Conservation (phyloP, 768 basidiomycete species). For the Phylloporus sp. region DNA sequence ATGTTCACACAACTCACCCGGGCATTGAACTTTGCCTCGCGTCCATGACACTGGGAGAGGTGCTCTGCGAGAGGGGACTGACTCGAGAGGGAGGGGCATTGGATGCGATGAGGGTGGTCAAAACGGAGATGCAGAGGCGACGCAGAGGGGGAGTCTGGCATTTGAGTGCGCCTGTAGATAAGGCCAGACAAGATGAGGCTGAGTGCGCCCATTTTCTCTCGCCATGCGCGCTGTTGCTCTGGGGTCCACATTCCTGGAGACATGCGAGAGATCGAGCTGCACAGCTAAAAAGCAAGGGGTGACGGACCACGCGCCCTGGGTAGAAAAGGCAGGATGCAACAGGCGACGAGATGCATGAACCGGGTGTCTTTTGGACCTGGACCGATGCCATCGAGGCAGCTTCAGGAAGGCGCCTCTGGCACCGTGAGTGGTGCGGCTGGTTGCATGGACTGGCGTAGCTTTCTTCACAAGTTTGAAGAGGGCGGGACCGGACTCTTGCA, state of each 20-base stretch:
- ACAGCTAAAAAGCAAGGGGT: neutral
- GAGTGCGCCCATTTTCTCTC: conserved; percentile 95
- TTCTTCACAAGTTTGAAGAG: conserved; percentile 82
- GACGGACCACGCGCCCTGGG: conserved; percentile 72
- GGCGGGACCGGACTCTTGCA: conserved; percentile 90
- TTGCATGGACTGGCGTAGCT: conserved; percentile 42
- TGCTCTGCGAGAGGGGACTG: conserved; percentile 8
- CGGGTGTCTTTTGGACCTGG: conserved; percentile 91
- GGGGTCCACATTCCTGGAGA: conserved; percentile 75
- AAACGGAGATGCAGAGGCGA: neutral
- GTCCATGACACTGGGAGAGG: neutral
- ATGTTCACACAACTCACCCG: conserved; percentile 5
- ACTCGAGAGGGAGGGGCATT: neutral
- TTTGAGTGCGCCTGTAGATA: conserved; percentile 2
- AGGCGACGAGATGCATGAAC: conserved; percentile 90
- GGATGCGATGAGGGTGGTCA: neutral
- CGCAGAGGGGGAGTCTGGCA: conserved; percentile 11
- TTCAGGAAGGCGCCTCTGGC: conserved; percentile 35
- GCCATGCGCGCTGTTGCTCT: conserved; percentile 94
- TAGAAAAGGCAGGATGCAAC: conserved; percentile 73
- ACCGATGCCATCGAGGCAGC: conserved; percentile 65
- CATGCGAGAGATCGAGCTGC: conserved; percentile 7
- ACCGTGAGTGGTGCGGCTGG: conserved; percentile 37
- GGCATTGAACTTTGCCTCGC: conserved; percentile 24
- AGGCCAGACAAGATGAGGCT: conserved; percentile 23